These are phyloP conservation scores for Licmophora abbreviata DNA, from an alignment of 108 stramenopile genomes.

Conservation along the genomic window DNA sequence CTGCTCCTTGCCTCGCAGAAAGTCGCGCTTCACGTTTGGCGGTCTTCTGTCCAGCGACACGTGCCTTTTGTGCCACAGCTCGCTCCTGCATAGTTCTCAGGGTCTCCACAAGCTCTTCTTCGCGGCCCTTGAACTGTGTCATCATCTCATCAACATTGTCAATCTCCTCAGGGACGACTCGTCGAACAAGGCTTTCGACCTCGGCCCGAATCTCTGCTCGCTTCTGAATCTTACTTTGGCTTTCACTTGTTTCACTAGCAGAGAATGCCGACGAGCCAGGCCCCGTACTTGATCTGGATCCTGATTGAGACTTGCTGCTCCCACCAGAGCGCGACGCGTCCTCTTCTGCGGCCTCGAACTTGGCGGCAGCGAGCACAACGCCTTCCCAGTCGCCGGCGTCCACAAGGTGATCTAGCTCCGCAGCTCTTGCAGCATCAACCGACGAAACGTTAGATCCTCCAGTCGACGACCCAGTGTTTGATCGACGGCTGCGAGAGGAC, in stretches of 20 bases:
- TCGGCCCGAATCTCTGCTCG: constrained; percentile 68
- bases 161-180: constrained; percentile 80
- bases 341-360: constrained; percentile 65
- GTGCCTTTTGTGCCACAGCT: constrained; percentile 63
- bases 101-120: constrained; percentile 83
- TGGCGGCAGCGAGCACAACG: constrained; percentile 75
- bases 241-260: constrained; percentile 28
- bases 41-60: constrained; percentile 57
- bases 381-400: constrained; percentile 87
- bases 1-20: constrained; percentile 11
- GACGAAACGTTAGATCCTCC: constrained; percentile 11
- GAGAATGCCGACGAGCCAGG: constrained; percentile 19
- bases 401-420: constrained; percentile 75
- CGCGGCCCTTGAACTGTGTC: constrained; percentile 80
- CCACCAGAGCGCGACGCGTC: constrained; percentile 23
- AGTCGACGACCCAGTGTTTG: constrained; percentile 15
- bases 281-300: constrained; percentile 7
- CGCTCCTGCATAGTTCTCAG: constrained; percentile 83
- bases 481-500: constrained; percentile 31
- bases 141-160: constrained; percentile 89
- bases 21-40: constrained; percentile 68
- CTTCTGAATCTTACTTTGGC: constrained; percentile 21
- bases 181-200: constrained; percentile 67
- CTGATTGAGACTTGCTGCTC: constrained; percentile 19
- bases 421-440: constrained; percentile 41